Evolutionary conservation across 805 yeast genomes (phyloP).

Genomic region (Kodamaea hsintzibuensis): DNA sequence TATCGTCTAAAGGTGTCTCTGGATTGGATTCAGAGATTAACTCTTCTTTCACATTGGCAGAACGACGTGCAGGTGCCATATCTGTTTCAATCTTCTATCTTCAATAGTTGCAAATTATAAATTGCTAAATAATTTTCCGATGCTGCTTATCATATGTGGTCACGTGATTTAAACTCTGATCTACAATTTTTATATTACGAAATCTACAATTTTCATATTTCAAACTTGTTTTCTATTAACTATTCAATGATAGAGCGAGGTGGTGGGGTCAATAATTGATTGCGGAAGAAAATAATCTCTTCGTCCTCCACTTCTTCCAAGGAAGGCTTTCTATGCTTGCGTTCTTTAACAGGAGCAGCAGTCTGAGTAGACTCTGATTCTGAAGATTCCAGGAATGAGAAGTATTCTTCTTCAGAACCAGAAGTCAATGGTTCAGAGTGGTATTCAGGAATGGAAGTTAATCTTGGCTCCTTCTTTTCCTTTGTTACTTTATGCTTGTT

Average conservation of each 20-base stretch:
- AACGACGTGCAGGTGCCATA: conserved; percentile 10
- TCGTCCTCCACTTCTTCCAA: conserved; percentile 35
- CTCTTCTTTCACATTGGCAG: neutral
- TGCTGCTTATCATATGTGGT: neutral
- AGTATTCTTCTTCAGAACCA: neutral
- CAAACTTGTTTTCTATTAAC: neutral
- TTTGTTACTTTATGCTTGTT: neutral
- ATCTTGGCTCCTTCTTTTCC: neutral
- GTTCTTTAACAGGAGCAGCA: conserved; percentile 2
- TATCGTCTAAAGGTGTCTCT: neutral
- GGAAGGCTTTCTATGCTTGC: conserved; percentile 13
- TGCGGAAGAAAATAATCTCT: conserved; percentile 25
- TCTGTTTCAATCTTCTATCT: neutral
- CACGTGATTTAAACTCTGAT: neutral
- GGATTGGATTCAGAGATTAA: neutral
- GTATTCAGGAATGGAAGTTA: neutral
- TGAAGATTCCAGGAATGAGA: neutral
- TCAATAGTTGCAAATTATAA: neutral
- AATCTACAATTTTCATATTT: neutral
- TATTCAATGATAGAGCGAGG: conserved; percentile 10
- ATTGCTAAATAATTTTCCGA: neutral
- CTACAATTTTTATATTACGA: neutral
- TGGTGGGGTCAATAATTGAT: conserved; percentile 12
- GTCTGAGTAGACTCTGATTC: conserved; percentile 3
- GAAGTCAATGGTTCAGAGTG: neutral